phyloP scores from a whole-genome alignment of 2,329 filamentous ascomycete species.

The Trichoderma cornu-damae region DNA sequence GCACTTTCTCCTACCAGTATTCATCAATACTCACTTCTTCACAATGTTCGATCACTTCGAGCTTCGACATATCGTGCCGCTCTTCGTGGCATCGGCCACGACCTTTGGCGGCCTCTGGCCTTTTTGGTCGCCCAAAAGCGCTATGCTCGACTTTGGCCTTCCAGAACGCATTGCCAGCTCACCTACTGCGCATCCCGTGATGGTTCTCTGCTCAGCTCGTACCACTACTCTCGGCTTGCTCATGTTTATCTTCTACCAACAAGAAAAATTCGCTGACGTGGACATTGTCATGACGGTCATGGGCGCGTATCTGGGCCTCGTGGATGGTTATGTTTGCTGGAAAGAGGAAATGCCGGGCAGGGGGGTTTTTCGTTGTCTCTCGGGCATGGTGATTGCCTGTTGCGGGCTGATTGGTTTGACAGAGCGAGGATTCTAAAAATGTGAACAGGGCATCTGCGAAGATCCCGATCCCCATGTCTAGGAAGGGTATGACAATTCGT shows the following conservation, averaged over 20 bases:
- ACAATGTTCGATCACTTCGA: slow-evolving; percentile 16
- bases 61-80: slow-evolving; percentile 14
- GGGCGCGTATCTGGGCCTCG: slow-evolving; percentile 17
- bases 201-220: slow-evolving; percentile 14
- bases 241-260: slow-evolving; percentile 19
- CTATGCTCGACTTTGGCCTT: slow-evolving; percentile 20
- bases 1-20: not conserved
- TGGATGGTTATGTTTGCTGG: slow-evolving; percentile 19
- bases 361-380: slow-evolving; percentile 17
- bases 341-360: slow-evolving; percentile 15
- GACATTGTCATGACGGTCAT: slow-evolving; percentile 18
- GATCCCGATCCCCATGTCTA: not conserved
- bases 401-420: slow-evolving; percentile 18
- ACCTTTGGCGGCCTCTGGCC: slow-evolving; percentile 20
- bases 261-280: slow-evolving; percentile 4
- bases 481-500: no score
- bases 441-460: slow-evolving; percentile 22
- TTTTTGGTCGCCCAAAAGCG: slow-evolving; percentile 14
- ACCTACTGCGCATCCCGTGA: slow-evolving; percentile 14
- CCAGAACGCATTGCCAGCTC: slow-evolving; percentile 11
- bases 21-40: not conserved
- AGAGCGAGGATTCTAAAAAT: not conserved
- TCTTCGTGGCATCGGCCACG: slow-evolving; percentile 12
- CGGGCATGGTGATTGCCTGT: slow-evolving; percentile 12
- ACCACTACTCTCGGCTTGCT: slow-evolving; percentile 17